Percentiles rank a stretch among this genome's conserved stretches.
phyloP scores from a whole-genome alignment of 805 yeast genomes.

The Pichia paraexigua region DNA sequence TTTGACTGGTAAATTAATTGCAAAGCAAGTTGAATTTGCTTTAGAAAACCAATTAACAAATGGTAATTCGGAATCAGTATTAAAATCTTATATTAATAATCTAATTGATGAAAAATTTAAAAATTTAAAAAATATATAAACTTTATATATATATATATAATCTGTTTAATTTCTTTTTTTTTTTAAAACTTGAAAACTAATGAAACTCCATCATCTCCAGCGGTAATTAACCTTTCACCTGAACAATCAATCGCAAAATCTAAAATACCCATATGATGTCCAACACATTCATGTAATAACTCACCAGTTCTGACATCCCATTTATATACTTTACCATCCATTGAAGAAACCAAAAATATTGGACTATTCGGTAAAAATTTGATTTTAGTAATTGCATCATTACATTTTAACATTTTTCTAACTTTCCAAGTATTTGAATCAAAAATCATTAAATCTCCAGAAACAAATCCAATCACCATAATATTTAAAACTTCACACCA shows the following conservation, averaged over 20 bases:
- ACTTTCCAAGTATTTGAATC: constrained; percentile 84
- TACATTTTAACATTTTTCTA: constrained; percentile 58
- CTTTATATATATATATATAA: not conserved
- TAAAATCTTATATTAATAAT: constrained; percentile 41
- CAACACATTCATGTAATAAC: constrained; percentile 69
- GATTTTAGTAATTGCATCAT: constrained; percentile 81
- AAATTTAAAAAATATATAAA: not conserved
- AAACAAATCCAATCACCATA: constrained; percentile 82
- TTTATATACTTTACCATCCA: constrained; percentile 79
- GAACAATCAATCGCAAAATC: constrained; percentile 67
- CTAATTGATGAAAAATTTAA: constrained; percentile 38
- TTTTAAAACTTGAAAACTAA: constrained; percentile 45
- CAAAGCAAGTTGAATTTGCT: constrained; percentile 65
- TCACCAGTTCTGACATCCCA: constrained; percentile 88
- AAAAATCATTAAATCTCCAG: constrained; percentile 76
- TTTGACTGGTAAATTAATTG: constrained; percentile 84
- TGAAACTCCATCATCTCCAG: constrained; percentile 96
- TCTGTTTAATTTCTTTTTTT: too few species aligned
- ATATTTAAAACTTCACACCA: constrained; percentile 58
- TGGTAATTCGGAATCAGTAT: constrained; percentile 33
- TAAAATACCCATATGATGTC: constrained; percentile 90
- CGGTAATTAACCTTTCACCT: constrained; percentile 72
- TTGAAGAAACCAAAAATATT: constrained; percentile 58
- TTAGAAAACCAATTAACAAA: constrained; percentile 47
- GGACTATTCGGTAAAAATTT: constrained; percentile 52